Evolutionary conservation across 805 yeast genomes (phyloP).

Genomic region (Kuraishia piskuri): DNA sequence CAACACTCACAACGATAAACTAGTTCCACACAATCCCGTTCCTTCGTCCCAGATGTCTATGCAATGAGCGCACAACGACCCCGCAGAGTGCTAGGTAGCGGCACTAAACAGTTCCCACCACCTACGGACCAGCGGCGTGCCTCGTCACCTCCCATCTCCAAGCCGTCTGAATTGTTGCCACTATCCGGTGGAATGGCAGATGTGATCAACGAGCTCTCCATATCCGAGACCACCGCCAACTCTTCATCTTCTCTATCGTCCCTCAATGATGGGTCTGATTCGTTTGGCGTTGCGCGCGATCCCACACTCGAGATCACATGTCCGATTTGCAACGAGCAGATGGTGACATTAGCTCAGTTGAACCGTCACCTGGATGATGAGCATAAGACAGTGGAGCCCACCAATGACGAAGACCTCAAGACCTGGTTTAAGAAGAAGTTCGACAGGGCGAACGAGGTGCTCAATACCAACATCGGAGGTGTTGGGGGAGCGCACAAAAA

Average conservation of each 20-base stretch:
- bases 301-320: conserved; percentile 26
- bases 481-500: conserved; percentile 20
- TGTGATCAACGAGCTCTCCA: not conserved
- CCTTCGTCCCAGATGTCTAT: too few relatives aligned
- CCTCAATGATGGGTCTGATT: not conserved
- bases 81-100: not conserved
- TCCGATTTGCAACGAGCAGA: conserved; percentile 61
- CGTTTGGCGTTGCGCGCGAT: not conserved
- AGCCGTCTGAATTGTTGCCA: not conserved
- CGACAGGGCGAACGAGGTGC: conserved; percentile 28
- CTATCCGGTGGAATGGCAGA: not conserved
- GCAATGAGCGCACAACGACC: not conserved
- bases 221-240: not conserved
- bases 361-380: conserved; percentile 67
- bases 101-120: not conserved
- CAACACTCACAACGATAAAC: too few relatives aligned
- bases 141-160: not conserved
- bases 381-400: conserved; percentile 33
- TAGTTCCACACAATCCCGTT: too few relatives aligned
- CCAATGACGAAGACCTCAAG: conserved; percentile 27
- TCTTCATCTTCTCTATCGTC: conserved; percentile 1
- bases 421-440: conserved; percentile 35
- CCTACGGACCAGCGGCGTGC: not conserved
- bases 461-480: conserved; percentile 7
- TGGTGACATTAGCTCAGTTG: conserved; percentile 45